These are phyloP conservation scores for Ustulina deusta DNA, from an alignment of 2,329 filamentous ascomycete genomes.

Conservation along the genomic window DNA sequence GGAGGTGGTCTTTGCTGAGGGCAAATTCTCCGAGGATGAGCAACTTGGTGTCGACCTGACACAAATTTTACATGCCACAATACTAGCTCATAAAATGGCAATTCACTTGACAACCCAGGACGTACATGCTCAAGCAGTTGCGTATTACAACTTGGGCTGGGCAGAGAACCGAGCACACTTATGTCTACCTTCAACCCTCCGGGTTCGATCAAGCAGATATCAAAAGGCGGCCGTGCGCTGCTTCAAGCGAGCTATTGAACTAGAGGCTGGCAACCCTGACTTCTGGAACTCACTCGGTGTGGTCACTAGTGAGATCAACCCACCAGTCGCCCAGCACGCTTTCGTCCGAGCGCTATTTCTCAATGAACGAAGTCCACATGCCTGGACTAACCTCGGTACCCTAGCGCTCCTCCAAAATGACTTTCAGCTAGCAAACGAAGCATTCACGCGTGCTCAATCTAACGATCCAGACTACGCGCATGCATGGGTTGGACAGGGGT, in stretches of 20 bases:
- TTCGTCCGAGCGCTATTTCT: constrained; percentile 93
- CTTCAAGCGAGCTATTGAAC: constrained; percentile 95
- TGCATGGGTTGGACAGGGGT: constrained; percentile 93
- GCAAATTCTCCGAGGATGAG: constrained; percentile 61
- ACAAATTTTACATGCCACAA: constrained; percentile 75
- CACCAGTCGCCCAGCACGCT: constrained; percentile 90
- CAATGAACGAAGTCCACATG: constrained; percentile 85
- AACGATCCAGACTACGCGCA: constrained; percentile 93
- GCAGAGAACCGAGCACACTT: constrained; percentile 85
- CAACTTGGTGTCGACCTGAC: constrained; percentile 64
- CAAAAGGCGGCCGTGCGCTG: constrained; percentile 85
- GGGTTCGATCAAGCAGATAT: constrained; percentile 73
- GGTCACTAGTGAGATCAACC: constrained; percentile 86
- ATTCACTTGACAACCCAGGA: constrained; percentile 80
- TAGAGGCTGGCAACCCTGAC: constrained; percentile 92
- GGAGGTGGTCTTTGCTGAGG: constrained; percentile 59
- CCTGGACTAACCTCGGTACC: constrained; percentile 92
- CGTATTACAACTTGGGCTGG: constrained; percentile 97
- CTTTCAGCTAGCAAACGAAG: constrained; percentile 84
- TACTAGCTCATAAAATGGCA: constrained; percentile 89
- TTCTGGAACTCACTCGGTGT: constrained; percentile 98
- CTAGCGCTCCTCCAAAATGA: constrained; percentile 89
- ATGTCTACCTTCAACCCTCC: constrained; percentile 66
- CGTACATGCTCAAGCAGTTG: constrained; percentile 89
- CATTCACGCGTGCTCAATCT: constrained; percentile 91